These are phyloP conservation scores for Aspergillus brasiliensis DNA, from an alignment of 2,329 filamentous ascomycete genomes.

Conservation along the genomic window DNA sequence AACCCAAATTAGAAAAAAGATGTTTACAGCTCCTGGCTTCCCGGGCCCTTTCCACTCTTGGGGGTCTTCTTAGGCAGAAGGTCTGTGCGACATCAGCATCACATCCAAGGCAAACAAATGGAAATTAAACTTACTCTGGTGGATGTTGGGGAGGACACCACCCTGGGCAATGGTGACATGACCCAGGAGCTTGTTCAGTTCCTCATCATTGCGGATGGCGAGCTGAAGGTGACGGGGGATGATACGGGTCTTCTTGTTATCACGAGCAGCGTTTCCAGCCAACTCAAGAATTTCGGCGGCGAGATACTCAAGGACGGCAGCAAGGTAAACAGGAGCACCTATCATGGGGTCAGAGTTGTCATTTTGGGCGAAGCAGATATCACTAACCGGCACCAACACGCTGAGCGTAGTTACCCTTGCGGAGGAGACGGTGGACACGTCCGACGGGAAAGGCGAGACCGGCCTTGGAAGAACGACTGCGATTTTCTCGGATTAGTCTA, in stretches of 20 bases:
- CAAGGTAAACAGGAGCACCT: conserved; percentile 92
- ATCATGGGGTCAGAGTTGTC: neutral
- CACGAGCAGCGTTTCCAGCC: conserved; percentile 96
- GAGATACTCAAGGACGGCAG: conserved; percentile 96
- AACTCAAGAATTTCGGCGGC: conserved; percentile 98
- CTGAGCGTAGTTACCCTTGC: conserved; percentile 99
- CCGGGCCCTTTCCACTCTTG: conserved; percentile 84
- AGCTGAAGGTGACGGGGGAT: conserved; percentile 98
- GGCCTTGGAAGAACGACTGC: conserved; percentile 96
- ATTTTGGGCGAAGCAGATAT: neutral
- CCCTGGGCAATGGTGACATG: conserved; percentile 97
- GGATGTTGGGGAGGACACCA: conserved; percentile 98
- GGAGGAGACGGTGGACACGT: conserved; percentile 97
- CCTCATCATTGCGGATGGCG: conserved; percentile 98
- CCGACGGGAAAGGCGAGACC: conserved; percentile 98
- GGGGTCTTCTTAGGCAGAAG: conserved; percentile 98
- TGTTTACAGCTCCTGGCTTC: conserved; percentile 86
- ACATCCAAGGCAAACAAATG: conserved; percentile 86
- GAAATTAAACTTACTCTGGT: conserved; percentile 52
- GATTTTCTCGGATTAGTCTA: neutral
- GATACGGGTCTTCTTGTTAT: conserved; percentile 99
- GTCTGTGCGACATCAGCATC: conserved; percentile 95
- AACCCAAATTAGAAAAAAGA: conserved; percentile 54
- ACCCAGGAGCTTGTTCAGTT: conserved; percentile 97
- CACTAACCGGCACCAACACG: conserved; percentile 88